A percentile compares a stretch with the other conserved stretches of the same genome.
phyloP scores from a whole-genome alignment of 2,329 filamentous ascomycete genomes.

The Xylariaceae sp. region DNA sequence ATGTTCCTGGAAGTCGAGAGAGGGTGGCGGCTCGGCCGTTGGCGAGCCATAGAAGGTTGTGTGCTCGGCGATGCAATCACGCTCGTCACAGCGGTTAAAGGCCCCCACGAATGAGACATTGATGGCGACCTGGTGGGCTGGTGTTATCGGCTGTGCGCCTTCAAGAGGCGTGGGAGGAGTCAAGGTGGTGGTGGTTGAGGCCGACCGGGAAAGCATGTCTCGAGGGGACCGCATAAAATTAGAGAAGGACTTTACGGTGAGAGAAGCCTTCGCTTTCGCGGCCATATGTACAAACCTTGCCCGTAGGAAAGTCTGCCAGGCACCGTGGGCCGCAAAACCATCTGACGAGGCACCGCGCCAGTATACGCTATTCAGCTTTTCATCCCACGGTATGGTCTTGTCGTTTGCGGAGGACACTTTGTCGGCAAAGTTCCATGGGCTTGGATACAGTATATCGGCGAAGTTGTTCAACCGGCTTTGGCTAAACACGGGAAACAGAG shows the following conservation, averaged over 20 bases:
- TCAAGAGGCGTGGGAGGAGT: slow-evolving; percentile 2
- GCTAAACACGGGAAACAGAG: slow-evolving; percentile 58
- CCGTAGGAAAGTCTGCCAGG: slow-evolving; percentile 62
- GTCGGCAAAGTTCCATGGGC: slow-evolving; percentile 43
- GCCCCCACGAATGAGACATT: slow-evolving; percentile 46
- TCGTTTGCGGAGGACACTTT: slow-evolving; percentile 43
- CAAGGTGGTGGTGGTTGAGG: slow-evolving; percentile 37
- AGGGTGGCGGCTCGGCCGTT: slow-evolving; percentile 21
- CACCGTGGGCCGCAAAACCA: slow-evolving; percentile 50
- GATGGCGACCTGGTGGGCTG: slow-evolving; percentile 22
- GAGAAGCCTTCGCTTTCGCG: slow-evolving; percentile 36
- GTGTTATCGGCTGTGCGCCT: neutral
- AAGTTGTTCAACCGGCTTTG: slow-evolving; percentile 58
- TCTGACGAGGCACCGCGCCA: slow-evolving; percentile 60
- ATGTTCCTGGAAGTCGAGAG: slow-evolving; percentile 40
- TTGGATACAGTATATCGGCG: slow-evolving; percentile 53
- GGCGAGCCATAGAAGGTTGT: slow-evolving; percentile 37
- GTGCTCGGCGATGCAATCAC: slow-evolving; percentile 38
- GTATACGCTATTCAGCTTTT: slow-evolving; percentile 53
- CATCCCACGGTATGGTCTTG: slow-evolving; percentile 47
- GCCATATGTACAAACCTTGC: slow-evolving; percentile 61
- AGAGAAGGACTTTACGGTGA: slow-evolving; percentile 13
- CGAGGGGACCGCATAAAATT: slow-evolving; percentile 9
- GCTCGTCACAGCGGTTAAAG: slow-evolving; percentile 37
- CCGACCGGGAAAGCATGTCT: neutral